phyloP scores from a whole-genome alignment of 305 asterid species.

The Coffea humblotiana region DNA sequence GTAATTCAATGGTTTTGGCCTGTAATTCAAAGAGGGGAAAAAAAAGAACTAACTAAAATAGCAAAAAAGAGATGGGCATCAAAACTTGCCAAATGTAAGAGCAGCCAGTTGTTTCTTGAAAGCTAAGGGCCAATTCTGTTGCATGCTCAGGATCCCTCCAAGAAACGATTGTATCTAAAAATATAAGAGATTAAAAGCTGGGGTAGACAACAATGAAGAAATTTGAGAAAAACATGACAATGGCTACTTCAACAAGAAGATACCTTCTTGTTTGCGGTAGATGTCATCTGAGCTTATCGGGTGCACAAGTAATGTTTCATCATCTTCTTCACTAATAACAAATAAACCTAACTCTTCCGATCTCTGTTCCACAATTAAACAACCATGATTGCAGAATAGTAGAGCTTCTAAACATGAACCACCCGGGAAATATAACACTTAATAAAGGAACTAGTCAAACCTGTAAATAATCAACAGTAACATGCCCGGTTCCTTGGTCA shows the following conservation, averaged over 20 bases:
- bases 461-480: conserved; percentile 88
- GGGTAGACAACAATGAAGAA: not conserved
- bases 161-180: conserved; percentile 86
- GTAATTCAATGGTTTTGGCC: not conserved
- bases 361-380: conserved; percentile 56
- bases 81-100: conserved; percentile 86
- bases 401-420: not conserved
- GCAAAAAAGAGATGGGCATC: conserved; percentile 12
- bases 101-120: conserved; percentile 96
- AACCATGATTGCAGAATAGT: conserved; percentile 6
- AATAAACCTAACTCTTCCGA: conserved; percentile 88
- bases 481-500: conserved; percentile 99
- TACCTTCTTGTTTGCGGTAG: conserved; percentile 98
- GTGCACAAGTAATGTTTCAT: conserved; percentile 83
- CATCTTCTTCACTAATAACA: conserved; percentile 90
- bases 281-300: conserved; percentile 93
- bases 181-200: conserved; percentile 14
- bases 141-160: conserved; percentile 97
- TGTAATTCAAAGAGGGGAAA: conserved; percentile 7
- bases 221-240: not conserved
- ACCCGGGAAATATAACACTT: conserved; percentile 3
- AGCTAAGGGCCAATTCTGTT: conserved; percentile 97
- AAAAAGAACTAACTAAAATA: not conserved
- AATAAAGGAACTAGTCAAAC: conserved; percentile 33
- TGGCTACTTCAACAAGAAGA: not conserved